phyloP scores from a whole-genome alignment of 129 eudicot genomes.

The Escallonia herrerae region DNA sequence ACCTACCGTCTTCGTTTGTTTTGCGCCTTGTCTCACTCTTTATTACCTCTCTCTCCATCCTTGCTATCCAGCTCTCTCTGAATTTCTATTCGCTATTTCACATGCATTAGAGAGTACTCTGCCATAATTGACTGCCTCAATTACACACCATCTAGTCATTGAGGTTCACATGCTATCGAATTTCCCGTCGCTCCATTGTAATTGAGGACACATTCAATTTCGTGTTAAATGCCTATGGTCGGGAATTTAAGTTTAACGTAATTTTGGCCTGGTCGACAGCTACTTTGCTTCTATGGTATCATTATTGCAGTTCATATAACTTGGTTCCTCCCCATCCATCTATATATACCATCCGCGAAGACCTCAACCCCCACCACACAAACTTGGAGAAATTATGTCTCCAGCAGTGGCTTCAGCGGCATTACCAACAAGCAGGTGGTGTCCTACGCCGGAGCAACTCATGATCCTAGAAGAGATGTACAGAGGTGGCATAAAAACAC shows the following conservation, averaged over 20 bases:
- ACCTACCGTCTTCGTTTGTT: background rate
- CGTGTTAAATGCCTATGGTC: background rate
- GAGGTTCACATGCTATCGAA: no score
- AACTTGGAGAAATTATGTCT: constrained; percentile 2
- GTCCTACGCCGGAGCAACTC: constrained; percentile 87
- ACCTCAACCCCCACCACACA: background rate
- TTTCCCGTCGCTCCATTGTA: no score
- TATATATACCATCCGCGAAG: constrained; percentile 17
- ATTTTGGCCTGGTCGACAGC: background rate
- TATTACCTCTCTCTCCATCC: background rate
- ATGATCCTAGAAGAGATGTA: constrained; percentile 80
- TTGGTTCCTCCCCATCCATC: constrained; percentile 4
- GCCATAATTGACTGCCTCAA: no score
- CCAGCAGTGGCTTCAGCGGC: constrained; percentile 22
- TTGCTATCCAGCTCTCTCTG: background rate
- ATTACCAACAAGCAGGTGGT: constrained; percentile 37
- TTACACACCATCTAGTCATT: no score
- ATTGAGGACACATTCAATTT: no score
- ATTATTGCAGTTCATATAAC: no score
- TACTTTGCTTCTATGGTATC: no score
- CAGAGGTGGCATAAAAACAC: constrained; percentile 68
- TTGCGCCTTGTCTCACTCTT: background rate
- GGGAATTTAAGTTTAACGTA: background rate
- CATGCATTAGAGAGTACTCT: no score
- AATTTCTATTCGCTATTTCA: no score